Evolutionary conservation across 192 early-diverging fungal species (phyloP), one percentile per base, ranked within the genome.

Genomic region (Podila verticillata): DNA sequence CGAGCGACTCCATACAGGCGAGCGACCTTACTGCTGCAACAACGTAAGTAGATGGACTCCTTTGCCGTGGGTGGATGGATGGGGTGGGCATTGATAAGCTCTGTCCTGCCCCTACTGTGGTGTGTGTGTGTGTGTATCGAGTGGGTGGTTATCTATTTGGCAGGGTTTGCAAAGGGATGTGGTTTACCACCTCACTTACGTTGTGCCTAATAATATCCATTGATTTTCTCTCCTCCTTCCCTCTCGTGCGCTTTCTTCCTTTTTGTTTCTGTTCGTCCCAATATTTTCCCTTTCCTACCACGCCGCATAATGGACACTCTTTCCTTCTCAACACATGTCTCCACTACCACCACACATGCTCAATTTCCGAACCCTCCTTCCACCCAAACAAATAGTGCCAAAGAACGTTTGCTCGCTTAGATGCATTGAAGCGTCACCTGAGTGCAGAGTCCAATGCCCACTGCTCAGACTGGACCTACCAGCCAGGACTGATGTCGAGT

Each of bases 341-440:
- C 15, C 39, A 44, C 39, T 15, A n/a, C n/a, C n/a, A n/a, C n/a
- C 24, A 60, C 58, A 60, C 58, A 60, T 60, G 26, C 58, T 8
- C 58, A 12, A 44, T 44, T 15, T 2, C 39, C 9, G 17, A 60
- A 32, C 30, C 20, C 51, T 22, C 51, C 2, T 24, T 54, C 51
- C 51, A 26, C 51, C 8, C 22, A 51, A 56, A 66, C 17, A 36
- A 22, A 32, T 32, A 85, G 72, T 85, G 84, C 49, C 75, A 75
- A n/a, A 71, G 88, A 64, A 81, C 74, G 22, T 89, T 89, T 81
- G 83, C 86, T 44, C 75, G 88, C 65, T 65, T 87, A 36, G 88
- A 89, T 78, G 88, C 88, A 6, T 57, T 89, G 19, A 87, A 87
- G 75, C 78, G 88, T 56, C 88, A 89, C 61, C 73, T 75, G 44